Conservation (phyloP, 805 yeast species). For the Candida easanensis region DNA sequence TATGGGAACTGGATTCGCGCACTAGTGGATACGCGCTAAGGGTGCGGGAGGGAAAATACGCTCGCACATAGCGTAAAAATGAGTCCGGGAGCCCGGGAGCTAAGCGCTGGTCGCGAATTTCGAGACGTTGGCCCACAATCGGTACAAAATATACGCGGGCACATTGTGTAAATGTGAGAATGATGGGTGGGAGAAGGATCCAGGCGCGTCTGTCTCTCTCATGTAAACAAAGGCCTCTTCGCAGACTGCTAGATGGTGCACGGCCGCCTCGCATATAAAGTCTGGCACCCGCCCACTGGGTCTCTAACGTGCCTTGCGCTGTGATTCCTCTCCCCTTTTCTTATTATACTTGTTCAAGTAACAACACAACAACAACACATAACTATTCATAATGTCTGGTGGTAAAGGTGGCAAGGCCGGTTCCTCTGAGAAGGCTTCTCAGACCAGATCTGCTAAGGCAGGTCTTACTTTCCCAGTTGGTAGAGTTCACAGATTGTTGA, state of each 20-base stretch:
- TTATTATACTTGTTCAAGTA: constrained; percentile 5
- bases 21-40: too few relatives aligned
- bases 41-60: not conserved
- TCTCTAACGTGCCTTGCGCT: not conserved
- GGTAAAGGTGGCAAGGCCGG: constrained; percentile 89
- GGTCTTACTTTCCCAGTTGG: constrained; percentile 99
- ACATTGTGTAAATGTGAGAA: not conserved
- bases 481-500: constrained; percentile 94
- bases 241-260: not conserved
- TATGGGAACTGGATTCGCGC: not conserved
- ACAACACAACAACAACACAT: constrained; percentile 11
- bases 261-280: constrained; percentile 2
- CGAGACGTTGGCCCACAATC: not conserved
- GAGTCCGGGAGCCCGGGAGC: too few relatives aligned
- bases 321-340: not conserved
- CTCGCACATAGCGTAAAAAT: too few relatives aligned
- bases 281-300: not conserved
- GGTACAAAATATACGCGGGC: not conserved
- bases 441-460: constrained; percentile 97
- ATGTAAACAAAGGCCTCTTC: not conserved
- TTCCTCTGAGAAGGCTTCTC: constrained; percentile 90
- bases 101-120: too few relatives aligned
- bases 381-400: constrained; percentile 53
- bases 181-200: not conserved
- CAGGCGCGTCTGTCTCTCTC: not conserved